Conservation (phyloP, 75 land plant genomes). For the Isoetes taiwanensis region DNA sequence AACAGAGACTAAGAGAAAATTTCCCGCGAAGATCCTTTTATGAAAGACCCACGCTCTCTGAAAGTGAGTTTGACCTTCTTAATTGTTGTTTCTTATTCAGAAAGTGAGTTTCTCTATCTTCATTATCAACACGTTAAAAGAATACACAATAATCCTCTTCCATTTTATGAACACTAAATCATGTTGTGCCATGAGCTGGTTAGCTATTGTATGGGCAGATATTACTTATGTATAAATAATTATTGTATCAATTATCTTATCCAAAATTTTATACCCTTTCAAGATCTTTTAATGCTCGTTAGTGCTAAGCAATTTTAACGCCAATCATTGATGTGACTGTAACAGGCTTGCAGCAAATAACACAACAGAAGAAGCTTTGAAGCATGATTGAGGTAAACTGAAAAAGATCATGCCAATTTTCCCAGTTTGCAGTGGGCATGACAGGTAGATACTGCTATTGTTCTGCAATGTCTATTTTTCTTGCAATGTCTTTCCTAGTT, state of each 20-base stretch:
- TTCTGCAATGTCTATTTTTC: not conserved
- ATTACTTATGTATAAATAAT: too few species aligned
- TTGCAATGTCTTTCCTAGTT: not conserved
- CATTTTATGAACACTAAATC: not conserved
- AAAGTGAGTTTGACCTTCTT: not conserved
- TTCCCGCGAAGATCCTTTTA: not conserved
- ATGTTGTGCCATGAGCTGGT: too few species aligned
- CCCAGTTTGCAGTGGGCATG: constrained; percentile 88
- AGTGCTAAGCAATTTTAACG: too few species aligned
- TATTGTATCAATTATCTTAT: too few species aligned
- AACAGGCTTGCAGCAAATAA: constrained; percentile 90
- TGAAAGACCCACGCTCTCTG: not conserved
- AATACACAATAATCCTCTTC: not conserved
- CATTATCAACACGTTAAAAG: too few species aligned
- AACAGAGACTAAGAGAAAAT: not conserved
- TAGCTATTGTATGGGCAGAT: too few species aligned
- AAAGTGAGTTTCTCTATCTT: too few species aligned
- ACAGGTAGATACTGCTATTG: constrained; percentile 28
- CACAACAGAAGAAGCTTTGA: constrained; percentile 85
- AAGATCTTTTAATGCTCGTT: too few species aligned
- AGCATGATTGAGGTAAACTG: constrained; percentile 82
- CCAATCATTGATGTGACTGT: too few species aligned
- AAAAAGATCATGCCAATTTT: constrained; percentile 93
- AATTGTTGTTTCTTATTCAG: too few species aligned
- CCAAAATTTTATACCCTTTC: too few species aligned